Base-by-base conservation (phyloP, 441 rosid genomes). In the Corymbia citriodora region DNA sequence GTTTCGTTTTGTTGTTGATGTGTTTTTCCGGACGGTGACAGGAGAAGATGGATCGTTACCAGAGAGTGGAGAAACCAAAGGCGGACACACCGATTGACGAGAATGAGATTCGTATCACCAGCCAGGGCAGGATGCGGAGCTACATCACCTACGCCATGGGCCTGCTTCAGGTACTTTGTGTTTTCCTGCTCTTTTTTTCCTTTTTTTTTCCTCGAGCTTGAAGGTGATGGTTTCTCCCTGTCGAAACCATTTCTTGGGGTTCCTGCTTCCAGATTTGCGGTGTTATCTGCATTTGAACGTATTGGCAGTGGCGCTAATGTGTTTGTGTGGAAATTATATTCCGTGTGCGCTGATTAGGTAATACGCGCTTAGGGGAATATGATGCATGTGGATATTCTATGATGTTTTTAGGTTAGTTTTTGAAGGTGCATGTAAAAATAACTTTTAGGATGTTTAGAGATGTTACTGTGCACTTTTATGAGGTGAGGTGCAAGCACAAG, bases 41-140 rank as follows among this genome's bases (percentile, higher is more conserved):
- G 88, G 91, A 87, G 85, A 79, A 90, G 96, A 98, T 98, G 99
- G 99, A 98, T 91, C 96, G 94, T 95, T 97, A 98, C 93, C 96
- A 96, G 94, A 95, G 98, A 91, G 98, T 98, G 82, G 98, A 95
- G 98, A 97, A 96, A 95, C 97, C 97, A 82, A 96, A 95, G 94
- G 96, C 95, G 25, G 98, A 94, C 90, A 93, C 96, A 3, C 96
- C 97, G 72, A 97, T 97, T 91, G 98, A 96, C 55, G 98, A 96
- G 96, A 98, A 98, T 89, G 99, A 97, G 97, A 98, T 98, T 96
- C 97, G 99, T 52, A 95, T 98, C 93, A 98, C 99, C 21, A 97
- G 98, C 93, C 96, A 94, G 92, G 99, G 99, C 79, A 93, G 98
- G 95, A 96, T 97, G 93, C 96, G 98, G 83, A 97, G 93, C 93